Evolutionary conservation across 352 stramenopile species (phyloP).

Genomic region (Globisporangium irregulare): DNA sequence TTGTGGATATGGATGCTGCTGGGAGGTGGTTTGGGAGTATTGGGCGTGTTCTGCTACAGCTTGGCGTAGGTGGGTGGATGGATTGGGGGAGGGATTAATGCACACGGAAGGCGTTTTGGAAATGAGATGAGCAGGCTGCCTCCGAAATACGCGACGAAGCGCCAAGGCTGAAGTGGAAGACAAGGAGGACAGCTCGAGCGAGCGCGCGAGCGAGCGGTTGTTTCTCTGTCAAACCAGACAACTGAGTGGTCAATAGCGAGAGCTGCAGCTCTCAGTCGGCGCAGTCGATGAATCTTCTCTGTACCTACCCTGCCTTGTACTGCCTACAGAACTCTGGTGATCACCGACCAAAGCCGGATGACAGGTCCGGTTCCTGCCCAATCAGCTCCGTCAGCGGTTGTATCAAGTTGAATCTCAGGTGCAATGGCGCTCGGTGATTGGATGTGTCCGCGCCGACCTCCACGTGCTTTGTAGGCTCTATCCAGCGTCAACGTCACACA

Average conservation of each 20-base stretch:
- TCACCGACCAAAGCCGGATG: slow-evolving; percentile 10
- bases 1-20: slow-evolving; percentile 12
- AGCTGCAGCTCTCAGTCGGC: not conserved
- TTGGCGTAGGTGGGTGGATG: not conserved
- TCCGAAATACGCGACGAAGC: slow-evolving; percentile 11
- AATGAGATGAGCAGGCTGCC: slow-evolving; percentile 10
- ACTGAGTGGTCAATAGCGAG: slow-evolving; percentile 8
- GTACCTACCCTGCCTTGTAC: not conserved
- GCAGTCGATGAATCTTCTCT: slow-evolving; percentile 2
- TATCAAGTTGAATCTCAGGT: slow-evolving; percentile 13
- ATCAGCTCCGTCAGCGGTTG: not conserved
- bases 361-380: not conserved
- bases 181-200: not conserved
- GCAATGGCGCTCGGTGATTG: slow-evolving; percentile 1
- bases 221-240: slow-evolving; percentile 7
- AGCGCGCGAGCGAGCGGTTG: slow-evolving; percentile 1
- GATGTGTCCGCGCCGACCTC: slow-evolving; percentile 2
- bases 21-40: not conserved
- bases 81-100: not conserved
- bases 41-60: slow-evolving; percentile 11
- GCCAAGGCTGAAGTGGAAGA: not conserved
- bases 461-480: not conserved
- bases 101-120: slow-evolving; percentile 3
- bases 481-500: not conserved
- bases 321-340: not conserved